Evolutionary conservation across 805 yeast species (phyloP), one percentile per base, ranked within the genome.

Genomic region (Candida taoyuanica): DNA sequence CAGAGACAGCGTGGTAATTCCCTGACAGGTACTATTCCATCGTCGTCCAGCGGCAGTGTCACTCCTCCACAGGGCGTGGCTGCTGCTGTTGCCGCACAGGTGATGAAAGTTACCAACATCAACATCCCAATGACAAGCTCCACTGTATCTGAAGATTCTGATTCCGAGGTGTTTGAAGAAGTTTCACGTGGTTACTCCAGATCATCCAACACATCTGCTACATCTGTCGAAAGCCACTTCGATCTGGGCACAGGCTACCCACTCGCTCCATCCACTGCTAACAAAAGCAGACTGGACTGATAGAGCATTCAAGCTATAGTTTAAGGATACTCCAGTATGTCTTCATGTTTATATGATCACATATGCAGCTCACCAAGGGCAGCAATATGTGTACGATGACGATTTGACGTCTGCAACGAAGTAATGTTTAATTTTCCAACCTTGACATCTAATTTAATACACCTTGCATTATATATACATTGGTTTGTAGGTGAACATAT

Each of bases 121-220:
- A 33, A 40, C 9, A 21, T 29, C 2, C 31, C 45, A 23, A n/a
- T 23, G n/a, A 6, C 39, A 21, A 39, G 37, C 30, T 24, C 41
- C 5, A 43, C 39, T 4, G 24, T 16, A n/a, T 25, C 36, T 11
- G 52, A 40, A 14, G 47, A 35, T 17, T 37, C 48, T 3, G 48
- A 42, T 15, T 25, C 43, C 12, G 51, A 29, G 36, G 48, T 43
- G 21, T 35, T 40, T 21, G 52, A 46, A 16, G 49, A 48, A 16
- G 53, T 53, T 5, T 36, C 46, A 33, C 39, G 49, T n/a, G 34
- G 43, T 9, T 45, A 50, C 28, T 60, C 64, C 13, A 53, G 63
- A 40, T 53, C 66, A 19, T 63, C 68, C 7, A 60, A 57, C 33
- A 58, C 58, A 3, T 43, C 47, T 5, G 27, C 37, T 9, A 44